A percentile compares a stretch with the other conserved stretches of the same genome.
Evolutionary conservation across 257 asterid species (phyloP).

Genomic region (Petrea volubilis): DNA sequence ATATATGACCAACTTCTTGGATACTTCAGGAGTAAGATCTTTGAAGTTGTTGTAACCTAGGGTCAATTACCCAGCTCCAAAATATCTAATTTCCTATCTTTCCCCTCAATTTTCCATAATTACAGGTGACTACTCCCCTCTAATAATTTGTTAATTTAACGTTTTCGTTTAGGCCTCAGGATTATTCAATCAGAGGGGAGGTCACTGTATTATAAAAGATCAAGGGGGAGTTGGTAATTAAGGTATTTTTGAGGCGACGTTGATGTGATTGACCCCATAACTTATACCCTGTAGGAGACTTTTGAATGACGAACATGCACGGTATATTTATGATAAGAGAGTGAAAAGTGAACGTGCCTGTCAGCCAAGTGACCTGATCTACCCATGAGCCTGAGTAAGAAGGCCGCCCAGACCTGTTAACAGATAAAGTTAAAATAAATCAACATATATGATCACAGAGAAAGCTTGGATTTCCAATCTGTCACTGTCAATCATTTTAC

Average conservation of each 20-base stretch:
- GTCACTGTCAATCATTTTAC: neutral
- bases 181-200: too few relatives aligned
- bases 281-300: neutral
- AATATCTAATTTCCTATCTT: too few relatives aligned
- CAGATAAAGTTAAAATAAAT: neutral
- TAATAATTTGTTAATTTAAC: too few relatives aligned
- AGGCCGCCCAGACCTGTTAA: conserved; percentile 81
- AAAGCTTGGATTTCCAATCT: neutral
- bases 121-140: too few relatives aligned
- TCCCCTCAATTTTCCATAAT: too few relatives aligned
- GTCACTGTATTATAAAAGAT: too few relatives aligned
- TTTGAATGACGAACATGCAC: conserved; percentile 2
- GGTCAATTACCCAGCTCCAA: too few relatives aligned
- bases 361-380: conserved; percentile 91
- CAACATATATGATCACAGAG: conserved; percentile 1
- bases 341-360: conserved; percentile 66
- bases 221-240: too few relatives aligned
- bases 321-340: conserved; percentile 15
- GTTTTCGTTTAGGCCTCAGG: too few relatives aligned
- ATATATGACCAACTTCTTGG: neutral
- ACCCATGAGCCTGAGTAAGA: conserved; percentile 77
- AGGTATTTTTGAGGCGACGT: too few relatives aligned
- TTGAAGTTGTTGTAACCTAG: neutral
- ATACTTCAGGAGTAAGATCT: neutral
- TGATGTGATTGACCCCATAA: too few relatives aligned